These are phyloP conservation scores for Tetraselmis striata DNA, from an alignment of 139 green algal species.

Conservation along the genomic window DNA sequence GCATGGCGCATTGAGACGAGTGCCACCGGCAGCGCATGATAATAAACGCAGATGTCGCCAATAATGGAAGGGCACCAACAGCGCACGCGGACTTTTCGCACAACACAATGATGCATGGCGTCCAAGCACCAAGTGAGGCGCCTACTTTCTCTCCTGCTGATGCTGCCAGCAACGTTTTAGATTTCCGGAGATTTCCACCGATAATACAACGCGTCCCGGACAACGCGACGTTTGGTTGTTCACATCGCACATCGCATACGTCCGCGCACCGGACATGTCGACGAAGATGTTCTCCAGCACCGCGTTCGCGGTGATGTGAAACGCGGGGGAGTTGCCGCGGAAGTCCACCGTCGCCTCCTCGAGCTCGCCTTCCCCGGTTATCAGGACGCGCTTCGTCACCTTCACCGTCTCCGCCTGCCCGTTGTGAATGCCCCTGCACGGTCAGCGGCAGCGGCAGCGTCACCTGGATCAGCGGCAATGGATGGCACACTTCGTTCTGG, in stretches of 20 bases:
- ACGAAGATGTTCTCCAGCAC: conserved; percentile 51
- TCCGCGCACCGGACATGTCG: conserved; percentile 43
- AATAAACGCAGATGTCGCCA: no score
- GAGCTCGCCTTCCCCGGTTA: conserved; percentile 47
- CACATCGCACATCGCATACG: not conserved
- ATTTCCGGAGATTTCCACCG: no score
- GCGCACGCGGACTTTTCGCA: no score
- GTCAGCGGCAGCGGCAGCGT: not conserved
- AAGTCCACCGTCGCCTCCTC: conserved; percentile 50
- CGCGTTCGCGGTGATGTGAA: conserved; percentile 33
- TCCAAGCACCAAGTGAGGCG: not conserved
- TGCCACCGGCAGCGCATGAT: no score
- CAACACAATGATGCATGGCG: not conserved
- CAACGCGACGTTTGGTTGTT: not conserved
- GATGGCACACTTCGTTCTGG: not conserved
- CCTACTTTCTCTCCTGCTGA: no score
- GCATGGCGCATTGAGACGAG: no score
- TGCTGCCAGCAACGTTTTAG: no score
- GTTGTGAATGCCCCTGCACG: conserved; percentile 48
- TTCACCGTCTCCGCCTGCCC: conserved; percentile 35
- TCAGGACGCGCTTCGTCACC: conserved; percentile 53
- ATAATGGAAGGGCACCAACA: no score
- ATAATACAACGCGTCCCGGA: no score
- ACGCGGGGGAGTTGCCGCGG: conserved; percentile 49
- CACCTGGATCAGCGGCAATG: not conserved